Percentiles rank a stretch among this genome's conserved stretches.
Conservation (phyloP, 176 grass and related monocot genomes). For the Areca catechu region DNA sequence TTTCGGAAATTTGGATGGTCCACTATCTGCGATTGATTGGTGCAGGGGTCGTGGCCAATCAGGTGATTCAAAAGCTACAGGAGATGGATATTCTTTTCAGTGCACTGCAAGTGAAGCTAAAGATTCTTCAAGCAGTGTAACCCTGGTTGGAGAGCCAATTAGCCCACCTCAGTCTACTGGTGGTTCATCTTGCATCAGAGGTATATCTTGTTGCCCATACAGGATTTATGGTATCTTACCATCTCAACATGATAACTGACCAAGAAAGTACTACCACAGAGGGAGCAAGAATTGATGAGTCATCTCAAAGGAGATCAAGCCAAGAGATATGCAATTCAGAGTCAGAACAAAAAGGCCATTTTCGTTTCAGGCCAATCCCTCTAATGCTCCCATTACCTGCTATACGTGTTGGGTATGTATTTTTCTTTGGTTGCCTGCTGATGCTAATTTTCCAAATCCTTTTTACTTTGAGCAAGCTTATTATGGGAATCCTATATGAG, state of each 20-base stretch:
- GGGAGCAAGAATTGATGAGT: slow-evolving; percentile 40
- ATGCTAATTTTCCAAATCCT: slow-evolving; percentile 6
- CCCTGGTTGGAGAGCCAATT: slow-evolving; percentile 56
- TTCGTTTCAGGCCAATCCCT: slow-evolving; percentile 56
- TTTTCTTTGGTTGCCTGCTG: slow-evolving; percentile 17
- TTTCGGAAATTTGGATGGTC: slow-evolving; percentile 86
- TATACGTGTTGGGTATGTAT: slow-evolving; percentile 79
- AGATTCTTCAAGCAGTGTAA: slow-evolving; percentile 42
- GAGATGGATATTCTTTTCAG: slow-evolving; percentile 66
- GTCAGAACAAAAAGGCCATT: slow-evolving; percentile 61
- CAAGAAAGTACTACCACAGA: slow-evolving; percentile 32
- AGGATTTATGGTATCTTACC: not conserved
- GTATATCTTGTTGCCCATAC: slow-evolving; percentile 23
- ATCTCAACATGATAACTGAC: slow-evolving; percentile 21
- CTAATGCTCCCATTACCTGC: slow-evolving; percentile 64
- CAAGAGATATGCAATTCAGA: slow-evolving; percentile 48
- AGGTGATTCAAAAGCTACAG: slow-evolving; percentile 32
- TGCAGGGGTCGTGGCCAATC: slow-evolving; percentile 63
- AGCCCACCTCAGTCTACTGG: slow-evolving; percentile 52
- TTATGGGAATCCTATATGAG: slow-evolving; percentile 1
- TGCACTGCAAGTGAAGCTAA: slow-evolving; percentile 44
- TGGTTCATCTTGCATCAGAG: slow-evolving; percentile 44
- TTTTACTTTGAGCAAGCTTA: slow-evolving; percentile 13
- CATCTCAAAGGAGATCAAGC: slow-evolving; percentile 47
- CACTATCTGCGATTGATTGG: slow-evolving; percentile 83